Conservation (phyloP, 108 stramenopile species). For the Cyclotella choctawhatcheeana region DNA sequence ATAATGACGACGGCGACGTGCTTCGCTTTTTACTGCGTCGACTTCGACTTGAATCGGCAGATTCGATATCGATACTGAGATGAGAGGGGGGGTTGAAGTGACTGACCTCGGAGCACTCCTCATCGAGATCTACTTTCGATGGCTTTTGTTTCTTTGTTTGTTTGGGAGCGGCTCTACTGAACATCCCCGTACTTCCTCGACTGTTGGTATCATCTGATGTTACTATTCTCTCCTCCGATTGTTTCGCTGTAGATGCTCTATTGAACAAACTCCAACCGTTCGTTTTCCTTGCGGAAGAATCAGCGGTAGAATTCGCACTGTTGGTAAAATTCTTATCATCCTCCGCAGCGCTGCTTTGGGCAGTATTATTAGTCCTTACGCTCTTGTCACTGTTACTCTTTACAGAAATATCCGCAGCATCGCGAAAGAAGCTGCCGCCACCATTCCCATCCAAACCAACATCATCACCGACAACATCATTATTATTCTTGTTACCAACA, state of each 20-base stretch:
- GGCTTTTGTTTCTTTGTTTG: background rate
- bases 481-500: too few relatives aligned
- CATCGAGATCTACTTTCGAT: too few relatives aligned
- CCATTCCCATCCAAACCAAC: background rate
- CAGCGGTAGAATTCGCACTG: background rate
- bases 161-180: constrained; percentile 2
- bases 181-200: background rate
- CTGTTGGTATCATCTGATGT: background rate
- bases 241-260: background rate
- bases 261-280: background rate
- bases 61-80: constrained; percentile 12
- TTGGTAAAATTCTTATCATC: too few relatives aligned
- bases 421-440: background rate
- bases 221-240: background rate
- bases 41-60: background rate
- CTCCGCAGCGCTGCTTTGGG: background rate
- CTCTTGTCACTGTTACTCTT: background rate
- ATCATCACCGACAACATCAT: background rate
- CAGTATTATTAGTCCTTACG: background rate
- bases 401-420: background rate
- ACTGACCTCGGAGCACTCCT: background rate
- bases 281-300: background rate
- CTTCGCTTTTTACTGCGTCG: background rate
- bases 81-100: constrained; percentile 5
- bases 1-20: background rate